These are phyloP conservation scores for Mucor racemosus DNA, from an alignment of 371 early-diverging fungal genomes.

Conservation along the genomic window DNA sequence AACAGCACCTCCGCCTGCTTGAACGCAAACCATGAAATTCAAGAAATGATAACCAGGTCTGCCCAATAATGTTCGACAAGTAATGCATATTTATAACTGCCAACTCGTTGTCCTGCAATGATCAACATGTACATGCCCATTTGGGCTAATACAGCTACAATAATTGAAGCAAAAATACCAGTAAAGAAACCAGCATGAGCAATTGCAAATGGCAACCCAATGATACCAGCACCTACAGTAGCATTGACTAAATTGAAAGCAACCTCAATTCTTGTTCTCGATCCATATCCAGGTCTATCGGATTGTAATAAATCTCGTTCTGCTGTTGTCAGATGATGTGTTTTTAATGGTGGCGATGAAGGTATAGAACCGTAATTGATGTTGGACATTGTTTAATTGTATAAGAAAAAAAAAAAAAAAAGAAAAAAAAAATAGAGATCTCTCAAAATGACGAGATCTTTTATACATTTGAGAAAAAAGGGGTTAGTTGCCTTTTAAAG, in stretches of 20 bases:
- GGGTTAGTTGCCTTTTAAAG: constrained; percentile 27
- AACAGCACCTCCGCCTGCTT: constrained; percentile 53
- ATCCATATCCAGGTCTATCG: constrained; percentile 54
- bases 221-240: constrained; percentile 63
- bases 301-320: constrained; percentile 50
- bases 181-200: constrained; percentile 57
- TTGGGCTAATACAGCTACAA: constrained; percentile 56
- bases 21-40: constrained; percentile 57
- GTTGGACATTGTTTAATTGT: constrained; percentile 9
- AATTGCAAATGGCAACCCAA: constrained; percentile 58
- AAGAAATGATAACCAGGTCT: constrained; percentile 54
- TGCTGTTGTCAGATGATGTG: constrained; percentile 28
- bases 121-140: constrained; percentile 59
- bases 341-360: constrained; percentile 25
- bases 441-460: constrained; percentile 12
- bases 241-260: constrained; percentile 65
- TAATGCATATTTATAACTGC: constrained; percentile 56
- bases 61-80: constrained; percentile 63
- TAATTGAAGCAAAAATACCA: constrained; percentile 52
- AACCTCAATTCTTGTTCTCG: constrained; percentile 43
- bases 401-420: constrained; percentile 12
- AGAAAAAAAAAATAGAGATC: neutral
- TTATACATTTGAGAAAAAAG: constrained; percentile 8
- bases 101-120: constrained; percentile 53
- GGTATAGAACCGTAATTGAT: constrained; percentile 40